Percentiles rank a stretch among this genome's conserved stretches.
Conservation (phyloP, 768 basidiomycete genomes). For the Gautieria morchelliformis region DNA sequence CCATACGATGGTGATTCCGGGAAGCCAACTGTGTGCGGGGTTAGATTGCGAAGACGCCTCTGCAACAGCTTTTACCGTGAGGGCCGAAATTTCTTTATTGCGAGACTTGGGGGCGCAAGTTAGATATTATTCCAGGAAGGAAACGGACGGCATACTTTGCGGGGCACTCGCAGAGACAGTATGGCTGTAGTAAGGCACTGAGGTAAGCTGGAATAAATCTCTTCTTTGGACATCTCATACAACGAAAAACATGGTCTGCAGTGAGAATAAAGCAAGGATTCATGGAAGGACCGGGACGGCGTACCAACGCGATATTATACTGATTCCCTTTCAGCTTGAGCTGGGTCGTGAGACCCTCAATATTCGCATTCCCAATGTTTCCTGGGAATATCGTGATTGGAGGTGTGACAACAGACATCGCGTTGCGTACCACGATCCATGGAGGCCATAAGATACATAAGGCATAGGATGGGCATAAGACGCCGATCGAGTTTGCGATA, state of each 20-base stretch:
- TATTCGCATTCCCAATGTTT: slow-evolving; percentile 37
- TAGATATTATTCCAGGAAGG: too few relatives aligned
- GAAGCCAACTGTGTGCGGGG: slow-evolving; percentile 32
- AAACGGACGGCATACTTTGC: slow-evolving; percentile 40
- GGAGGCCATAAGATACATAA: slow-evolving; percentile 32
- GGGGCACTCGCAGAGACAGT: slow-evolving; percentile 57
- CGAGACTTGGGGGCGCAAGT: slow-evolving; percentile 21
- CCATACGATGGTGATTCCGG: slow-evolving; percentile 49
- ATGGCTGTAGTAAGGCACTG: slow-evolving; percentile 28
- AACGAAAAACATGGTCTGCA: too few relatives aligned
- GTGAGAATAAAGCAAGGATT: too few relatives aligned
- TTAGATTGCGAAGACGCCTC: background rate
- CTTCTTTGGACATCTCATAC: too few relatives aligned
- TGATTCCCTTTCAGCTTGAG: background rate
- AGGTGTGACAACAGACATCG: background rate
- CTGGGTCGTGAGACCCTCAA: slow-evolving; percentile 38
- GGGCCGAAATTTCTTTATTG: slow-evolving; percentile 54
- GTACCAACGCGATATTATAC: slow-evolving; percentile 5
- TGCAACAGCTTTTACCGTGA: slow-evolving; percentile 34
- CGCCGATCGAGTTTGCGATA: slow-evolving; percentile 46
- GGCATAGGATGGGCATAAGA: slow-evolving; percentile 26
- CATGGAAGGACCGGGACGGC: too few relatives aligned
- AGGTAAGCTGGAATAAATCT: background rate
- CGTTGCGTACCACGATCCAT: slow-evolving; percentile 24
- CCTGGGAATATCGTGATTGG: slow-evolving; percentile 13